These are phyloP conservation scores for Fonsecaea monophora DNA, from an alignment of 2,329 filamentous ascomycete species.

Conservation along the genomic window DNA sequence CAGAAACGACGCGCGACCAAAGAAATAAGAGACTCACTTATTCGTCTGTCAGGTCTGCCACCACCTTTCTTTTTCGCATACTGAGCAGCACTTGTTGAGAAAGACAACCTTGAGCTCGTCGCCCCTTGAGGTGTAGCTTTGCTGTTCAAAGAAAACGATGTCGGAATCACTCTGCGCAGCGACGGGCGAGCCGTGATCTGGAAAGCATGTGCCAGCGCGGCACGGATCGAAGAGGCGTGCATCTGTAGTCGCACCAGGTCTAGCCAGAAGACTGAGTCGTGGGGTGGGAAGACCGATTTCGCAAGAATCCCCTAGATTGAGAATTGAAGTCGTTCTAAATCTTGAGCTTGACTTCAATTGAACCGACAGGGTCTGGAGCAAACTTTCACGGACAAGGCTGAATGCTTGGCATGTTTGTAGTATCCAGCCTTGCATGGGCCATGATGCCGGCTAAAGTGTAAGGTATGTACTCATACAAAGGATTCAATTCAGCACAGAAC, in stretches of 20 bases:
- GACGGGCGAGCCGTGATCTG: slow-evolving; percentile 48
- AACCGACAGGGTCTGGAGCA: neutral
- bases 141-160: slow-evolving; percentile 43
- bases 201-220: slow-evolving; percentile 55
- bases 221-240: slow-evolving; percentile 50
- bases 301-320: neutral
- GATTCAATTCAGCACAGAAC: neutral
- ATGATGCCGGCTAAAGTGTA: neutral
- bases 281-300: neutral
- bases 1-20: slow-evolving; percentile 22
- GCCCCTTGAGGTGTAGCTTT: slow-evolving; percentile 37
- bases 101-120: slow-evolving; percentile 37
- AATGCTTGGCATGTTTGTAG: slow-evolving; percentile 25
- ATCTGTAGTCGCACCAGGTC: slow-evolving; percentile 20
- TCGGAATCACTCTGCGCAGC: slow-evolving; percentile 16
- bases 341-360: neutral
- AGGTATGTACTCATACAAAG: too few species aligned
- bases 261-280: neutral
- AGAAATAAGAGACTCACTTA: slow-evolving; percentile 50
- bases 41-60: slow-evolving; percentile 47
- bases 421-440: slow-evolving; percentile 9
- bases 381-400: slow-evolving; percentile 24
- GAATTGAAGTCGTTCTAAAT: neutral
- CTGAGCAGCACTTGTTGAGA: slow-evolving; percentile 50
- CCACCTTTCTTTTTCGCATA: slow-evolving; percentile 47